These are phyloP conservation scores for Pilatotrama ljubarskyi DNA, from an alignment of 768 basidiomycete genomes.

Conservation along the genomic window DNA sequence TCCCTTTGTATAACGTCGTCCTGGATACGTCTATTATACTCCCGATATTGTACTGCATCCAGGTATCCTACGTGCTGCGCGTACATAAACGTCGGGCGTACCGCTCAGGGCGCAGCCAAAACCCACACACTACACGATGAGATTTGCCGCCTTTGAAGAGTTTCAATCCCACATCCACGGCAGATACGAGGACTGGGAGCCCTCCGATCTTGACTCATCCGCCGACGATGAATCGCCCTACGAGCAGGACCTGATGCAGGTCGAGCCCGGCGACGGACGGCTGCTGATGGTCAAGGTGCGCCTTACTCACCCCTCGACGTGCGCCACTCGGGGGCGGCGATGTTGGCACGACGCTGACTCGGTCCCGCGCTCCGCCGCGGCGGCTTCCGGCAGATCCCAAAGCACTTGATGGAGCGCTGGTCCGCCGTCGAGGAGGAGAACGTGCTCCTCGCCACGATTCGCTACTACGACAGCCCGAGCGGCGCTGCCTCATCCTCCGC, in stretches of 20 bases:
- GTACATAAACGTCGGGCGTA: background rate
- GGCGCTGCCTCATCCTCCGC: background rate
- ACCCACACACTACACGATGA: background rate
- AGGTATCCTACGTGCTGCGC: background rate
- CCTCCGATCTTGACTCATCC: background rate
- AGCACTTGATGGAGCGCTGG: conserved; percentile 84
- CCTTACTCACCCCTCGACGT: background rate
- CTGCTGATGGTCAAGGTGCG: conserved; percentile 5
- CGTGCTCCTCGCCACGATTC: conserved; percentile 75
- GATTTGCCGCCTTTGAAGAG: background rate
- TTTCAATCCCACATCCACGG: conserved; percentile 1
- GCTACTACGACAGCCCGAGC: conserved; percentile 59
- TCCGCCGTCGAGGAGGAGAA: conserved; percentile 64
- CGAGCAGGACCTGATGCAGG: background rate
- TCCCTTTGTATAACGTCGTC: background rate
- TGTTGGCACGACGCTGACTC: background rate
- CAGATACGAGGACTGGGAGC: background rate
- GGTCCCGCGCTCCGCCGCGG: background rate
- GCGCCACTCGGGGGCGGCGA: too few species aligned
- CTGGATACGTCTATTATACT: background rate
- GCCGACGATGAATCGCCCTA: background rate
- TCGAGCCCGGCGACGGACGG: background rate
- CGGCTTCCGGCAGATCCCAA: conserved; percentile 59
- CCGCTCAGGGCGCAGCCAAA: background rate
- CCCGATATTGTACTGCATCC: background rate